Base-by-base conservation (phyloP, 768 basidiomycete genomes). In the Podaxis sp. region DNA sequence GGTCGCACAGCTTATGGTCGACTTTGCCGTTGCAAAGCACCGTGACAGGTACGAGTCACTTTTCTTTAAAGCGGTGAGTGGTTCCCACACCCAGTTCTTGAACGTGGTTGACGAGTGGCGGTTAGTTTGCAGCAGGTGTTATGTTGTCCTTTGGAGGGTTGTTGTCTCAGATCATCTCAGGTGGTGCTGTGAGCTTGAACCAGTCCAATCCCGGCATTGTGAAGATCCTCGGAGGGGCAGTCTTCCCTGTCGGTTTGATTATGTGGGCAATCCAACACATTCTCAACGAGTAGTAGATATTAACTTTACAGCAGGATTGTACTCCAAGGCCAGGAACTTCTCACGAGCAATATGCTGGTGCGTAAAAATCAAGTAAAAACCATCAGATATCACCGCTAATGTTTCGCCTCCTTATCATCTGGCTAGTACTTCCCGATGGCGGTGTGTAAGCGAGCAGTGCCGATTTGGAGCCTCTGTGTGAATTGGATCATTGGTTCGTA, bases 311-410 rank as follows among this genome's bases (percentile, higher is more conserved):
- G 14, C 63, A 90, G 89, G 89, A 89, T 91, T 62, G 79, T 88
- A 13, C 74, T 90, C 13, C 86, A 89, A 72, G 85, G 85, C 1
- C 76, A 84, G 47, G 89, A 91, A 60, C 78, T 91, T 0, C 69
- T 90, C 37, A 90, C 89, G 51, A 89, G 88, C 66, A 88, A 89
- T 67, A 84, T 91, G 82, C 82, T 91, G 87, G 88, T 88, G 62
- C 50, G 70, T 50, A 14, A 36, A 10, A 7, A 57, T 36, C 2
- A 7, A 7, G 7, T 32, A 32, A 32, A 32, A 9, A 32, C 32
- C 32, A 36, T 5, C 28, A 18, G 35, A 3, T 21, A 40, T 40
- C 42, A 48, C 38, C 10, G n/a, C 38, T 9, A 25, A 21, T 55
- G 50, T 27, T 47, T 61, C 47, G 52, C 21, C 28, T 16, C 36